A percentile compares a stretch with the other conserved stretches of the same genome.
These are phyloP conservation scores for Torrubiellomyces zombiae DNA, from an alignment of 2,329 filamentous ascomycete genomes.

Conservation along the genomic window DNA sequence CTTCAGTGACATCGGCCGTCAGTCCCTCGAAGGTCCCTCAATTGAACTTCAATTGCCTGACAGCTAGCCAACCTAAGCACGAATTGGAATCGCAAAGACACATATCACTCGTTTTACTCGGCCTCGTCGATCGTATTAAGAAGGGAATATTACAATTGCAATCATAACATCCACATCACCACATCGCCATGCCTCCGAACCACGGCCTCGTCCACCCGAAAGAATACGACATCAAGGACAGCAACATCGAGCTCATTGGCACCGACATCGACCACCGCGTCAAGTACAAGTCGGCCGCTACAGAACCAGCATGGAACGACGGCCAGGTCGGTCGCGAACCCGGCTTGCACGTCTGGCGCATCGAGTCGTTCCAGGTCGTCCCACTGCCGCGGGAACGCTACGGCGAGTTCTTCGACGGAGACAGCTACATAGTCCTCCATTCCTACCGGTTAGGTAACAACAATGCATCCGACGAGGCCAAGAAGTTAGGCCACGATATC, in stretches of 20 bases:
- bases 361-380: constrained; percentile 49
- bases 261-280: constrained; percentile 48
- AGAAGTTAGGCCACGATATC: constrained; percentile 42
- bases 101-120: too few relatives aligned
- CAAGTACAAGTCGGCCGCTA: constrained; percentile 47
- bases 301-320: constrained; percentile 52
- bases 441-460: constrained; percentile 35
- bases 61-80: too few relatives aligned
- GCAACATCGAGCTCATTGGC: constrained; percentile 50
- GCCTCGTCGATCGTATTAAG: too few relatives aligned
- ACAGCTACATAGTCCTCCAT: constrained; percentile 50
- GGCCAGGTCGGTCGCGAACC: constrained; percentile 32
- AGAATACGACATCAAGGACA: constrained; percentile 51
- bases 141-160: too few relatives aligned
- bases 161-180: too few relatives aligned
- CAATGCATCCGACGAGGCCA: too few relatives aligned
- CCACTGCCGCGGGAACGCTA: constrained; percentile 38
- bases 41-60: too few relatives aligned
- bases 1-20: too few relatives aligned
- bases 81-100: too few relatives aligned
- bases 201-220: constrained; percentile 44
- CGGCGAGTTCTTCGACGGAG: constrained; percentile 49
- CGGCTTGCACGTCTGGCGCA: constrained; percentile 47
- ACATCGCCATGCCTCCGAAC: constrained; percentile 37
- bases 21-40: too few relatives aligned